Evolutionary conservation across 148 eudicot genomes (phyloP), one percentile per base, ranked within the genome.

Genomic region (Pouteria glomerata): DNA sequence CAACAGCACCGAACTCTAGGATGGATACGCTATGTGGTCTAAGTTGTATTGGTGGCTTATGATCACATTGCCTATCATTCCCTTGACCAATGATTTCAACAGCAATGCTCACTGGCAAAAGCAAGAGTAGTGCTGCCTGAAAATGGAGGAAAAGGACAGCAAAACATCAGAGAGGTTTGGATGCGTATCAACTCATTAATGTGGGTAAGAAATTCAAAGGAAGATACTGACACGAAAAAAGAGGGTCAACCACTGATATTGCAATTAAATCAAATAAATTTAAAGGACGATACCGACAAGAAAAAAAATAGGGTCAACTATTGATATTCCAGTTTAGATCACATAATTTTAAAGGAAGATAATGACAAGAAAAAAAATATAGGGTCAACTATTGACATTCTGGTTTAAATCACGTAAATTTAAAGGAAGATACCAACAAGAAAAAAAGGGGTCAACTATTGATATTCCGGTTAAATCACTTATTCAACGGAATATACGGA

Each of bases 11-110:
- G 74, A 86, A 86, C 59, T 86, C 89, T 19, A 75, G 50, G 27
- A 86, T 83, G 6, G 89, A 86, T 33, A 86, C 86, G 73, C 86
- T 83, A 35, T 86, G 89, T 39, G 89, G 89, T 76, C 89, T 76
- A 8, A 76, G 82, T 45, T 81, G 74, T 69, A 84, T 72, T 34
- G 55, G 45, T n/a, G 86, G 86, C 80, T 77, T 81, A 57, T 72
- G 48, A 8, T 76, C 75, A 68, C 89, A 86, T 72, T 78, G 81
- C 18, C 70, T 78, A 61, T 77, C 79, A 24, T 42, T 65, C 48
- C 78, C 81, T 33, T 76, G 56, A 11, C 64, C 80, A 21, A 31
- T 23, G 16, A 66, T 60, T 75, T 65, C 75, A 19, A 63, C 60
- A 14, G 75, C 77, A 53, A 71, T 79, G 79, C 84, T 58, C 21